Base-by-base conservation (phyloP, 2,329 filamentous ascomycete genomes). In the Scedosporium dehoogii region DNA sequence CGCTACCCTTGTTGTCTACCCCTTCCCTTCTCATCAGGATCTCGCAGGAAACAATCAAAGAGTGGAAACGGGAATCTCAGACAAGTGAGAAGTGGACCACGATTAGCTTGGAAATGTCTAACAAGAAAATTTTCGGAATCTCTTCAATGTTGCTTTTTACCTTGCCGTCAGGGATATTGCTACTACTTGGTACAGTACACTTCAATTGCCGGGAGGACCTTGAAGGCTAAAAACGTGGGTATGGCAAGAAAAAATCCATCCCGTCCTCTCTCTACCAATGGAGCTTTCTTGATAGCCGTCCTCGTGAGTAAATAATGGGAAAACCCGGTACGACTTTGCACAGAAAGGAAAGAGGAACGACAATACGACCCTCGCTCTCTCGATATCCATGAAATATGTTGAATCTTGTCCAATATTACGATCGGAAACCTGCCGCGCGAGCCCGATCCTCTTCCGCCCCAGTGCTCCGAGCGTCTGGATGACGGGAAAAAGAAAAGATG, bases 281-380 rank as follows among this genome's bases (percentile, higher is more conserved):
- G 44, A 48, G 21, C 18, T n/a, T n/a, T 48, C 44, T 48, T 48
- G 44, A 48, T 18, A 48, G 16, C 44, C 6, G n/a, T 21, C 44
- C 44, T 18, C 9, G 44, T 48, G 16, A 18, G 44, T 18, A 48
- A 21, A n/a, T 48, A 21, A 48, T 48, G 9, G 18, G n/a, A n/a
- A n/a, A 18, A 48, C 16, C 44, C 44, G 18, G n/a, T 48, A 18
- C 18, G n/a, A 18, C 44, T 48, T 38, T 48, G 14, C 18, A n/a
- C 51, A 55, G 51, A 55, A 55, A 55, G 51, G 51, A 27, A 55
- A 55, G 51, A 55, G 51, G 51, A 55, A 55, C 51, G 51, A 55
- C 18, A n/a, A 55, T 55, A 14, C 51, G 18, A 27, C 51, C 23
- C 23, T 23, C 21, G 12, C 4, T 6, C 21, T 14, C 51, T 55